These are phyloP conservation scores for Paramecium sexaurelia DNA, from an alignment of 73 alveolate genomes.

Conservation along the genomic window DNA sequence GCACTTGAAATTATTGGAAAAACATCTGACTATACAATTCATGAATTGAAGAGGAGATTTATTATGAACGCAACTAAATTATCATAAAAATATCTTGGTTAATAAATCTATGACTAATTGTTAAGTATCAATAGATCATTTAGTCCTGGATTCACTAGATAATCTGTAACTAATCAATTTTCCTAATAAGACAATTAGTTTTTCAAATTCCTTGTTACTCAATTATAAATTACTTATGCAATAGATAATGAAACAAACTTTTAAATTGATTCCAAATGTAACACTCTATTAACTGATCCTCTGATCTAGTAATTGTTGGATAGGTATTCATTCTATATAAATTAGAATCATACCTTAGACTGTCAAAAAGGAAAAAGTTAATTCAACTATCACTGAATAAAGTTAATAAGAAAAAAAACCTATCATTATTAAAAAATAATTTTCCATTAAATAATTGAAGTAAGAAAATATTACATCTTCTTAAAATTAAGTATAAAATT, in stretches of 20 bases:
- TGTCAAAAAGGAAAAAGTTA: background rate
- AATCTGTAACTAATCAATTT: background rate
- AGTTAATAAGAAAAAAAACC: background rate
- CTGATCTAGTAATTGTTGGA: background rate
- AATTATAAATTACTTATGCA: background rate
- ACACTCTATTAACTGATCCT: background rate
- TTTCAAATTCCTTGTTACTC: background rate
- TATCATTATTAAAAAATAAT: background rate
- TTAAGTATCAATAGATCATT: background rate
- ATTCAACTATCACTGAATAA: background rate
- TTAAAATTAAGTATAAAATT: background rate
- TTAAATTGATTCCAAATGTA: background rate
- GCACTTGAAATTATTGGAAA: conserved; percentile 32
- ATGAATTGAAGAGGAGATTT: background rate
- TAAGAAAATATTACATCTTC: background rate
- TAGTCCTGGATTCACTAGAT: background rate
- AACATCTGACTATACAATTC: background rate
- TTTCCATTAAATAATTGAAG: background rate
- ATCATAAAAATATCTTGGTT: conserved; percentile 4
- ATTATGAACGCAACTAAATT: background rate
- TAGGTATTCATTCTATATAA: background rate
- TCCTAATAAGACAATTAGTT: background rate
- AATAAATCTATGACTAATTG: background rate
- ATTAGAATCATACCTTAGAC: background rate
- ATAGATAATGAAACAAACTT: background rate